These are phyloP conservation scores for Cordyceps javanica DNA, from an alignment of 2,329 filamentous ascomycete species.

Conservation along the genomic window DNA sequence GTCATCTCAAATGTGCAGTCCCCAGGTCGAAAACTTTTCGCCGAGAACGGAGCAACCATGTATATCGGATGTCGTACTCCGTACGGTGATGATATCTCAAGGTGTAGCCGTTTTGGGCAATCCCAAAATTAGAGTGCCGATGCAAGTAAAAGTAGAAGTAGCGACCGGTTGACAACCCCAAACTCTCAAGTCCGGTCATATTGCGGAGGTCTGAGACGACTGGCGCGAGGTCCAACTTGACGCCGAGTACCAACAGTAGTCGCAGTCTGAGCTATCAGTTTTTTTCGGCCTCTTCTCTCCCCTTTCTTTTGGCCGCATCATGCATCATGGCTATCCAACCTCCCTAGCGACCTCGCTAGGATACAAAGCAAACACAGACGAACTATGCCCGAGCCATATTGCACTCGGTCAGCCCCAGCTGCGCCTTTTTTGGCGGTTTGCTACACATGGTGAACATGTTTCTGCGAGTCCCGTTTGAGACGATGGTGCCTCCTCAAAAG, in stretches of 20 bases:
- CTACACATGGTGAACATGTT: neutral
- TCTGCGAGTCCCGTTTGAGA: neutral
- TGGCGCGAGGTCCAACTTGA: neutral
- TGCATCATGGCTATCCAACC: too few species aligned
- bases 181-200: neutral
- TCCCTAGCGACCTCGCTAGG: too few species aligned
- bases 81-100: neutral
- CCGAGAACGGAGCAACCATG: neutral
- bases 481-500: neutral
- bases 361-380: neutral
- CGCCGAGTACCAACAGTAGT: too few species aligned
- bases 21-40: neutral
- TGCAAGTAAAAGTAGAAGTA: too few species aligned
- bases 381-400: neutral
- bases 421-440: neutral
- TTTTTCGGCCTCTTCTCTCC: neutral
- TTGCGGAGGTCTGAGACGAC: neutral
- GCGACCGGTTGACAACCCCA: neutral
- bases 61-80: neutral
- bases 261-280: neutral
- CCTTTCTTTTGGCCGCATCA: too few species aligned
- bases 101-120: neutral
- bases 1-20: neutral
- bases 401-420: neutral
- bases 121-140: neutral